Evolutionary conservation across 1,139 yeast genomes (phyloP), one percentile per base, ranked within the genome.

Genomic region (Keqinozyma sinolaborantium): DNA sequence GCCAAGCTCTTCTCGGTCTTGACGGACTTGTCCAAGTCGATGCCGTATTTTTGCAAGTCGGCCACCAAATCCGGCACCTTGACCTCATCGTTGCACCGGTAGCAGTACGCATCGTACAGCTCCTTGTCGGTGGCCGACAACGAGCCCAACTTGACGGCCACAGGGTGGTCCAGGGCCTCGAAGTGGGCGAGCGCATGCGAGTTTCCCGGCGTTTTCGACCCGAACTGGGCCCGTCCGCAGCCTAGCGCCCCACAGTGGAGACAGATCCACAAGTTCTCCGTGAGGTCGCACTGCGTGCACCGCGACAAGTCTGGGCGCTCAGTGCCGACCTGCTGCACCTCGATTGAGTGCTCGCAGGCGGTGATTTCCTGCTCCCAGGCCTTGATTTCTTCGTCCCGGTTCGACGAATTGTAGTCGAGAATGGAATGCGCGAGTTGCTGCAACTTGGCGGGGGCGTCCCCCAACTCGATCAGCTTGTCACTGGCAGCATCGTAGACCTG

Each of bases 191-290:
- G 62, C 0, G 95, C 97, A 56, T 92, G 98, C 0, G 95, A 82
- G 49, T 90, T 79, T 4, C 99, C 99, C 16, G 85, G 79, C 19
- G 87, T 77, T n/a, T 87, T 81, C 10, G 70, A 63, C 20, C 97
- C 98, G 50, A 84, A 86, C 56, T 92, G 98, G 23, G 80, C 80
- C 43, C 99, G 70, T 10, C 95, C 95, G 60, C 97, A 90, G 0
- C 96, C 97, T 18, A 87, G 67, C 41, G 79, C 76, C 0, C 97
- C 97, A 62, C 97, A 90, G 11, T 86, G 78, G 24, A 90, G 63
- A 57, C 97, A 90, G 8, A 87, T 81, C 97, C 97, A 90, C 16
- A 88, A 60, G 54, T 86, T 86, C 18, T 79, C 79, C 8, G 60
- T 52, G n/a, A 77, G 63, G 0, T 74, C 77, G 59, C 96, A 87